phyloP scores from a whole-genome alignment of 495 filamentous ascomycete genomes.

The Hypoxylon fuscum region DNA sequence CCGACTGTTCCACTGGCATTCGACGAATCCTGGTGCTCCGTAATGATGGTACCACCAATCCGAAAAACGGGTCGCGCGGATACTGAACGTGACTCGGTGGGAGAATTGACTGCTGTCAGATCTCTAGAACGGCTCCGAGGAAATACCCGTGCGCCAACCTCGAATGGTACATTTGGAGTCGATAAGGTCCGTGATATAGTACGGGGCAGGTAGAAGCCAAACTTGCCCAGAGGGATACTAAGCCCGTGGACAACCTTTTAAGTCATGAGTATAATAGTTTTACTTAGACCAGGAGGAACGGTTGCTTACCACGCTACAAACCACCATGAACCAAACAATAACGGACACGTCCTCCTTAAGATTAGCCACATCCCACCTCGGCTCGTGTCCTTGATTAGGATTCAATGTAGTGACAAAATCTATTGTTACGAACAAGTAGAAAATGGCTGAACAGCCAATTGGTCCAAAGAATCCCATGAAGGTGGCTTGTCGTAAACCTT shows the following conservation, averaged over 20 bases:
- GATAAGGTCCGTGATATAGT: slow-evolving; percentile 70
- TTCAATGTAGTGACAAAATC: slow-evolving; percentile 70
- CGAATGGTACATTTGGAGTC: slow-evolving; percentile 50
- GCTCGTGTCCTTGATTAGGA: slow-evolving; percentile 61
- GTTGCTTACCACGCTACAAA: slow-evolving; percentile 83
- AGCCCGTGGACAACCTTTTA: slow-evolving; percentile 83
- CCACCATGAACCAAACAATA: slow-evolving; percentile 86
- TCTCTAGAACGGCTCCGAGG: slow-evolving; percentile 52
- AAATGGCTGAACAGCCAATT: slow-evolving; percentile 91
- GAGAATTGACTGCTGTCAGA: slow-evolving; percentile 30
- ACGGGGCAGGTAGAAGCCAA: slow-evolving; percentile 79
- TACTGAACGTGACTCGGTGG: slow-evolving; percentile 32
- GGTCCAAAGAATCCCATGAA: slow-evolving; percentile 96
- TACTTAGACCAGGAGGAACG: neutral
- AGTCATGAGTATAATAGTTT: slow-evolving; percentile 8
- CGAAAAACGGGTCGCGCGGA: slow-evolving; percentile 58
- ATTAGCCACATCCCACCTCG: slow-evolving; percentile 70
- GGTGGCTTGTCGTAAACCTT: slow-evolving; percentile 73
- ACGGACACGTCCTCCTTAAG: slow-evolving; percentile 72
- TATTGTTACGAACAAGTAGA: slow-evolving; percentile 83
- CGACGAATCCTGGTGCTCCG: slow-evolving; percentile 16
- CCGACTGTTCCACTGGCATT: slow-evolving; percentile 8
- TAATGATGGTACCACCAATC: slow-evolving; percentile 61
- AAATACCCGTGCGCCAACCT: slow-evolving; percentile 35
- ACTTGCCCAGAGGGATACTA: slow-evolving; percentile 83